Evolutionary conservation across 2,329 filamentous ascomycete species (phyloP).

Genomic region (Exophiala bonariae): DNA sequence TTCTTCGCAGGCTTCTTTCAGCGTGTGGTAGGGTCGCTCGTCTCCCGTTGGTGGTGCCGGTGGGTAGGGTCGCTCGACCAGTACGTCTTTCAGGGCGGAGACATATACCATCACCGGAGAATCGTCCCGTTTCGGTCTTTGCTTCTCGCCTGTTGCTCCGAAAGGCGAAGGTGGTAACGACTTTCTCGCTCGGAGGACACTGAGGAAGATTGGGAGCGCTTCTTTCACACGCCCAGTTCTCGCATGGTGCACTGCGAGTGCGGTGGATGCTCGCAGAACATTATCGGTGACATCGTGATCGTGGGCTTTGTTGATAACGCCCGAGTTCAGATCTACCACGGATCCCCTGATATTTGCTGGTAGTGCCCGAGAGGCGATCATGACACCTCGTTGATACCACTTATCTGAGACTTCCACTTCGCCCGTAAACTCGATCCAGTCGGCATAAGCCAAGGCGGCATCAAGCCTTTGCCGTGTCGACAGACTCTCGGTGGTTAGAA

Average conservation of each 20-base stretch:
- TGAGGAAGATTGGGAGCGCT: constrained; percentile 82
- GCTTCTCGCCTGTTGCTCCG: constrained; percentile 19
- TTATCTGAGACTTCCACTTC: constrained; percentile 64
- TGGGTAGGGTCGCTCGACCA: constrained; percentile 65
- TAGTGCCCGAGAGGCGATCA: constrained; percentile 65
- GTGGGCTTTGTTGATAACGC: constrained; percentile 62
- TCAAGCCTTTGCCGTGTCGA: constrained; percentile 75
- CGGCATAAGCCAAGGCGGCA: constrained; percentile 78
- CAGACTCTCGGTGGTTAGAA: constrained; percentile 79
- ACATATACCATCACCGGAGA: constrained; percentile 18
- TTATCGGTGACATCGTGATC: constrained; percentile 65
- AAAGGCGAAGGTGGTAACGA: constrained; percentile 48
- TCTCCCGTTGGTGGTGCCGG: constrained; percentile 69
- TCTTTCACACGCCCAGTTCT: constrained; percentile 63
- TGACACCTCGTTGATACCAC: constrained; percentile 74
- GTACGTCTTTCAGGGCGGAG: constrained; percentile 37
- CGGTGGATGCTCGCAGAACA: constrained; percentile 71
- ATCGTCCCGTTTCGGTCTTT: constrained; percentile 27
- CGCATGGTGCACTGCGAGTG: constrained; percentile 76
- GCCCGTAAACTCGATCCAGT: constrained; percentile 79
- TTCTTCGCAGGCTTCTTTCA: constrained; percentile 74
- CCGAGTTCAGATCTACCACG: constrained; percentile 63
- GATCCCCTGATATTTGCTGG: constrained; percentile 28
- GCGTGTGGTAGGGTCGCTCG: constrained; percentile 62
- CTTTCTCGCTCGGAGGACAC: constrained; percentile 75